These are phyloP conservation scores for Drechslerella coelobrocha DNA, from an alignment of 2,329 filamentous ascomycete genomes.

Conservation along the genomic window DNA sequence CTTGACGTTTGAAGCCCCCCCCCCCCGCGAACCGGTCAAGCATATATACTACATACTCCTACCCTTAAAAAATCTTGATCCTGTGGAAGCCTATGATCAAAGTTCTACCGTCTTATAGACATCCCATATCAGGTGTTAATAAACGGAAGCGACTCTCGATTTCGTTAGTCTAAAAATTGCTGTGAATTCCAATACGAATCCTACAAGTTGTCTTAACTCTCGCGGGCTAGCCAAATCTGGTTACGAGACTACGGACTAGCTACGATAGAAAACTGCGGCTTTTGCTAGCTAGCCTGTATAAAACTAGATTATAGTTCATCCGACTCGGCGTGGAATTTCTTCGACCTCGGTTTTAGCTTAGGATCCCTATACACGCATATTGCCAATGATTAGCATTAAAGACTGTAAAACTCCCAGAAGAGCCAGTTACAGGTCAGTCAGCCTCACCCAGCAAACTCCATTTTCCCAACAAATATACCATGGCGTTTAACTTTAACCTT, in stretches of 20 bases:
- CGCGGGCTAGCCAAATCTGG: no score
- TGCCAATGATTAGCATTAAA: neutral
- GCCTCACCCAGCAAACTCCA: conserved; percentile 23
- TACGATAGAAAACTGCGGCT: no score
- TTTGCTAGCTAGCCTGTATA: neutral
- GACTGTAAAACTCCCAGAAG: neutral
- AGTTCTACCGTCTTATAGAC: no score
- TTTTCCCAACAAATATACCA: conserved; percentile 30
- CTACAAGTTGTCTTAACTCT: no score
- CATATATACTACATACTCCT: neutral
- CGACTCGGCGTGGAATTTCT: conserved; percentile 31
- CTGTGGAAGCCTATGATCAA: no score
- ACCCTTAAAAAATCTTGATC: no score
- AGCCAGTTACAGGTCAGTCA: neutral
- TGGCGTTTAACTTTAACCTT: conserved; percentile 38
- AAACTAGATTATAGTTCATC: conserved; percentile 27
- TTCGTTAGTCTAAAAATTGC: no score
- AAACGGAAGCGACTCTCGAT: no score
- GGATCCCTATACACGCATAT: conserved; percentile 13
- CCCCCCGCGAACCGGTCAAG: neutral
- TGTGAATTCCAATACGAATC: no score
- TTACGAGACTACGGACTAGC: no score
- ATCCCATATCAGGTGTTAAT: no score
- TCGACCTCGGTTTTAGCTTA: conserved; percentile 9
- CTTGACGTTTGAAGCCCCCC: no score